phyloP scores from a whole-genome alignment of 225 moss, liverwort and hornwort genomes.

The Physcomitrellopsis africana region DNA sequence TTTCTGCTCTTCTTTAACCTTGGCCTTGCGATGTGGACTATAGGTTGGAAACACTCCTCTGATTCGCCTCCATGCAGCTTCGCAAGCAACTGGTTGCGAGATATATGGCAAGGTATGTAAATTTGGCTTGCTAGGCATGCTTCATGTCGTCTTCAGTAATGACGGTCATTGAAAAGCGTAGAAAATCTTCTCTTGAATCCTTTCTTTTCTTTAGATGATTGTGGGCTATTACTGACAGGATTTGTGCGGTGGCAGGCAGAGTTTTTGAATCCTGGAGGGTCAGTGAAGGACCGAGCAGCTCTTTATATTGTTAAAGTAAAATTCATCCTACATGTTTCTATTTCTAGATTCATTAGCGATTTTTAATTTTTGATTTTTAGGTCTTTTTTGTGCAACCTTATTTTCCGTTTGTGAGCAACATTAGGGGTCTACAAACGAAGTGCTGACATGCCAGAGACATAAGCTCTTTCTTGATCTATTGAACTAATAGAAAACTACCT shows the following conservation, averaged over 20 bases:
- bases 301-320: slow-evolving; percentile 80
- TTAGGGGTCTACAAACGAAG: too few species aligned
- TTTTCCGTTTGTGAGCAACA: too few species aligned
- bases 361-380: too few species aligned
- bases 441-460: too few species aligned
- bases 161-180: background rate
- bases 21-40: slow-evolving; percentile 25
- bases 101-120: slow-evolving; percentile 82
- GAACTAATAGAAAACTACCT: background rate
- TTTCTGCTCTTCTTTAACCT: background rate
- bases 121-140: background rate
- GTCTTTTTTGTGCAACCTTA: too few species aligned
- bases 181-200: background rate
- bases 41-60: slow-evolving; percentile 89
- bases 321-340: background rate
- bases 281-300: slow-evolving; percentile 96
- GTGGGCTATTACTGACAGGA: slow-evolving; percentile 13
- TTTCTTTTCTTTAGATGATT: background rate
- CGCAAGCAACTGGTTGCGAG: slow-evolving; percentile 88
- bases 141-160: background rate
- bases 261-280: slow-evolving; percentile 94
- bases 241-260: slow-evolving; percentile 61
- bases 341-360: background rate
- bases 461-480: too few species aligned
- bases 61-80: slow-evolving; percentile 89